Evolutionary conservation across 768 basidiomycete species (phyloP), one percentile per base, ranked within the genome.

Genomic region (Suillus alpinus): DNA sequence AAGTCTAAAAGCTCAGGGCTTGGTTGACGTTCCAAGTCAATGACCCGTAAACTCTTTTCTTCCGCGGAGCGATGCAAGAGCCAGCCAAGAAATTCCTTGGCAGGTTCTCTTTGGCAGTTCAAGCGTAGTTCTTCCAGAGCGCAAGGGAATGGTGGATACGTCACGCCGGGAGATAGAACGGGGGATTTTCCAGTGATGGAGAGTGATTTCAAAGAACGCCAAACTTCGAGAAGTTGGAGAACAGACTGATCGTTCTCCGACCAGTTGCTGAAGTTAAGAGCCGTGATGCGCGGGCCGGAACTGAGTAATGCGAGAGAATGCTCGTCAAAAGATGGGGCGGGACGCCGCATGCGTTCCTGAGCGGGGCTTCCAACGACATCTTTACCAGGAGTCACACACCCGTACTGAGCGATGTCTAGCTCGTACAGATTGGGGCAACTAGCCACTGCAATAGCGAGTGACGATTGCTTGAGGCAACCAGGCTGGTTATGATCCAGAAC

Each of bases 401-500:
- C 87, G 66, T 86, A 91, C 3, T 88, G 72, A 6, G 86, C 74
- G 34, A 91, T 77, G 63, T 75, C 74, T 44, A 91, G 75, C 56
- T 82, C 79, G 43, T 77, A 74, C 20, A 91, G 74, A 63, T 85
- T 83, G 20, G 86, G 86, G 67, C 87, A 91, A 20, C 79, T 71
- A 7, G 77, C 75, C 56, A 89, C 80, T 8, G 84, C 86, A 41
- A 75, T 73, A 29, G 84, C 86, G 69, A 91, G 86, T 20, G 84
- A 81, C 31, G 73, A 74, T 59, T 83, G 81, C 55, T 79, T 76
- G 49, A 91, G 78, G 36, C 80, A 77, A 50, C 73, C 77, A 14
- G 86, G 89, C 62, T 91, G 87, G 66, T 87, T 89, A 68, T 83
- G 78, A 75, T 91, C 90, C 57, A 92, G 67, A 40, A 84, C 77